Evolutionary conservation across 805 yeast species (phyloP).

Genomic region (Wickerhamiella dianesei): DNA sequence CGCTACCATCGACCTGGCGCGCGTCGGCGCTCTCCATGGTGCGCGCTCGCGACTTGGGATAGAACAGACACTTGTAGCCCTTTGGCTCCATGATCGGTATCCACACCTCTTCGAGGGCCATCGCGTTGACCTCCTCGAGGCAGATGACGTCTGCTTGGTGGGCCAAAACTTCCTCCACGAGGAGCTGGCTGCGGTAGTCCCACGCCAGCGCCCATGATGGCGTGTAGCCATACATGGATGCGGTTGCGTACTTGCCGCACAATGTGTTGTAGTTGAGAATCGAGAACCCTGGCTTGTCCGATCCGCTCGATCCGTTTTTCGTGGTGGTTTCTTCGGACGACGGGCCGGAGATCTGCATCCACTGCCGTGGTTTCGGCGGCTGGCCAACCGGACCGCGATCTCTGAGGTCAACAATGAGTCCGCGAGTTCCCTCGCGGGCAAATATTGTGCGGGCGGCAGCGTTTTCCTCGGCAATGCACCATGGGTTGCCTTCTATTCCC

Average conservation of each 20-base stretch:
- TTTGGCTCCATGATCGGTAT: slow-evolving; percentile 51
- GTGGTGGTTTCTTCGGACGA: slow-evolving; percentile 5
- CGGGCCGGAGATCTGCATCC: slow-evolving; percentile 44
- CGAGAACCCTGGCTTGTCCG: slow-evolving; percentile 37
- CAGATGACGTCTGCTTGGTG: slow-evolving; percentile 68
- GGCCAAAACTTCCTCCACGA: slow-evolving; percentile 57
- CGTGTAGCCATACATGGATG: slow-evolving; percentile 82
- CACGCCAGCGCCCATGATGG: slow-evolving; percentile 96
- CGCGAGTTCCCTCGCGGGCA: slow-evolving; percentile 73
- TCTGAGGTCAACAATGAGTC: slow-evolving; percentile 63
- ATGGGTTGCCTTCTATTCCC: slow-evolving; percentile 88
- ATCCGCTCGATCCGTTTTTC: background rate
- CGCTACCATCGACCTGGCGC: slow-evolving; percentile 94
- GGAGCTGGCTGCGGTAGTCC: slow-evolving; percentile 71
- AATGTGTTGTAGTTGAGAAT: slow-evolving; percentile 78
- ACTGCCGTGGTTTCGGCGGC: slow-evolving; percentile 62
- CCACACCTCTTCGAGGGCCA: slow-evolving; percentile 79
- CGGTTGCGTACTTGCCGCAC: slow-evolving; percentile 92
- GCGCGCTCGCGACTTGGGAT: slow-evolving; percentile 81
- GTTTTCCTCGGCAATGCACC: slow-evolving; percentile 36
- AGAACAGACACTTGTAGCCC: slow-evolving; percentile 74
- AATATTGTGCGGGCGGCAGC: slow-evolving; percentile 41
- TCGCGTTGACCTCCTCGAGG: slow-evolving; percentile 89
- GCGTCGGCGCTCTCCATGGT: slow-evolving; percentile 67
- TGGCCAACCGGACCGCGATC: slow-evolving; percentile 62